These are phyloP conservation scores for Schizothecium vesticola DNA, from an alignment of 495 filamentous ascomycete genomes.

Conservation along the genomic window DNA sequence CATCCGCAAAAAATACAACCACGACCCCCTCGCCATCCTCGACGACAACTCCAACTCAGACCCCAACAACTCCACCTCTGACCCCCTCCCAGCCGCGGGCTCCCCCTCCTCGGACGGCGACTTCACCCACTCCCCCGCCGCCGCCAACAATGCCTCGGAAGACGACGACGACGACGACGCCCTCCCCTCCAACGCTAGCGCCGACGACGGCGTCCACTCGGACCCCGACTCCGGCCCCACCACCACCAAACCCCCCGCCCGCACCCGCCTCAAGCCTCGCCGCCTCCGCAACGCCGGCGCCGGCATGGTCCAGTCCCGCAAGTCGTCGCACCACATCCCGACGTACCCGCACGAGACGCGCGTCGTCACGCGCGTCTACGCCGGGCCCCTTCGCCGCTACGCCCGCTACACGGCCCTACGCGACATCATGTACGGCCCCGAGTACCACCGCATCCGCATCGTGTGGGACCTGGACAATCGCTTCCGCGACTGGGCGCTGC, in stretches of 20 bases:
- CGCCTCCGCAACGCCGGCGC: conserved; percentile 17
- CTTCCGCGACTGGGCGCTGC: conserved; percentile 34
- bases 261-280: conserved; percentile 11
- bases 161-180: conserved; percentile 21
- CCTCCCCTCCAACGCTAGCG: conserved; percentile 9
- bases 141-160: neutral
- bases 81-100: neutral
- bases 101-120: conserved; percentile 15
- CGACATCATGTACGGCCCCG: conserved; percentile 42
- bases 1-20: conserved; percentile 22
- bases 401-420: conserved; percentile 38
- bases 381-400: conserved; percentile 41
- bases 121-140: conserved; percentile 18
- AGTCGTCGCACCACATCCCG: conserved; percentile 33
- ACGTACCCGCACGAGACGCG: conserved; percentile 41
- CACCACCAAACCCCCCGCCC: conserved; percentile 6
- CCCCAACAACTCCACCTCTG: conserved; percentile 6
- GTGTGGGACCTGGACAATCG: conserved; percentile 37
- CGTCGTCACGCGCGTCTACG: conserved; percentile 42
- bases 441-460: conserved; percentile 31
- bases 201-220: conserved; percentile 17
- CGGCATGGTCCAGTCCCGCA: conserved; percentile 24
- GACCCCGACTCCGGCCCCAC: neutral
- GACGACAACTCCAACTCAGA: conserved; percentile 19
- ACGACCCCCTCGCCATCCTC: conserved; percentile 17